Percentiles rank a stretch among this genome's conserved stretches.
These are phyloP conservation scores for Kwoniella botswanensis DNA, from an alignment of 768 basidiomycete genomes.

Conservation along the genomic window DNA sequence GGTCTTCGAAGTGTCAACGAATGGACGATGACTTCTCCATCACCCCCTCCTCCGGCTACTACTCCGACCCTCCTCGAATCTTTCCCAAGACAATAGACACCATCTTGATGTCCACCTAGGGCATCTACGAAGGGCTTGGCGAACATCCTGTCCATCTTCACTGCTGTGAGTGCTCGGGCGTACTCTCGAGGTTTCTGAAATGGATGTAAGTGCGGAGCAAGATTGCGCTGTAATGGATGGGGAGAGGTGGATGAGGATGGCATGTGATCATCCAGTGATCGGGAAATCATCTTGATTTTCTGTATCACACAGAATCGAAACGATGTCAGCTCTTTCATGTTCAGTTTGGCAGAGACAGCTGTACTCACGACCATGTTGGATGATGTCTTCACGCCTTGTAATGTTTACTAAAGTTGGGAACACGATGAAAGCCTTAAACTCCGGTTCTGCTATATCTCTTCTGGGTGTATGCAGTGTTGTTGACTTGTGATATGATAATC, in stretches of 20 bases:
- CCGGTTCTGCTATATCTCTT: too few relatives aligned
- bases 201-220: conserved; percentile 93
- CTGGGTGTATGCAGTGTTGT: too few relatives aligned
- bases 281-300: conserved; percentile 58
- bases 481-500: too few relatives aligned
- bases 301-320: background rate
- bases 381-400: background rate
- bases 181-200: conserved; percentile 92
- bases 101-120: conserved; percentile 91
- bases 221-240: conserved; percentile 80
- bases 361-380: conserved; percentile 8
- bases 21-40: conserved; percentile 90
- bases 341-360: background rate
- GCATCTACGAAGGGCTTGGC: conserved; percentile 93
- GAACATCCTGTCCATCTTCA: conserved; percentile 96
- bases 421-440: too few relatives aligned
- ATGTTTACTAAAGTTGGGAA: background rate
- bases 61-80: conserved; percentile 72
- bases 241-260: conserved; percentile 55
- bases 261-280: conserved; percentile 57
- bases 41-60: conserved; percentile 91
- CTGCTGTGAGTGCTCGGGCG: conserved; percentile 88
- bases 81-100: conserved; percentile 81
- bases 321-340: background rate
- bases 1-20: conserved; percentile 58